These are phyloP conservation scores for Saccharomycopsis hybrid DNA, from an alignment of 1,139 yeast species.

Conservation along the genomic window DNA sequence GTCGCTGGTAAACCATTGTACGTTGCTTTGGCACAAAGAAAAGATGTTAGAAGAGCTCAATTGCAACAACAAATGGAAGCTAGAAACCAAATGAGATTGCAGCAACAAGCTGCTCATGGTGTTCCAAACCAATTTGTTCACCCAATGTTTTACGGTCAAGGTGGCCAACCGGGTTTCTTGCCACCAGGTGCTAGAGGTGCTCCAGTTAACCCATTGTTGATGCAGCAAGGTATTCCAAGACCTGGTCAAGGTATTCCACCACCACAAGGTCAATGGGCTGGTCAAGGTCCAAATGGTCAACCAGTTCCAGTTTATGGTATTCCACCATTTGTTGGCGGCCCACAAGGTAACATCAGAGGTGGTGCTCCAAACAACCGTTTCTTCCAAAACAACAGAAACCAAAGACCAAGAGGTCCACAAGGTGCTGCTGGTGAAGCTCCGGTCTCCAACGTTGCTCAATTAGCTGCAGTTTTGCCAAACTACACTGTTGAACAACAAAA, in stretches of 20 bases:
- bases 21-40: constrained; percentile 98
- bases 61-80: constrained; percentile 97
- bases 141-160: constrained; percentile 82
- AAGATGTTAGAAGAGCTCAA: constrained; percentile 96
- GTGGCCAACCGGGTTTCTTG: constrained; percentile 60
- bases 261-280: constrained; percentile 69
- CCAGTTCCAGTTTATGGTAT: constrained; percentile 76
- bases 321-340: constrained; percentile 65
- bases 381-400: constrained; percentile 12
- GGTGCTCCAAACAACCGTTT: constrained; percentile 21
- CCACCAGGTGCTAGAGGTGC: constrained; percentile 79
- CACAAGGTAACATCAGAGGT: constrained; percentile 36
- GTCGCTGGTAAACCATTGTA: constrained; percentile 93
- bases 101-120: constrained; percentile 82
- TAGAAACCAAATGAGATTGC: constrained; percentile 97
- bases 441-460: constrained; percentile 25
- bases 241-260: constrained; percentile 57
- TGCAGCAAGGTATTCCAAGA: constrained; percentile 53
- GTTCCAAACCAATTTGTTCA: constrained; percentile 94
- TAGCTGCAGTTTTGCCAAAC: constrained; percentile 49
- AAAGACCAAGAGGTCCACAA: constrained; percentile 14
- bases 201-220: constrained; percentile 85
- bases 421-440: constrained; percentile 30
- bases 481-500: constrained; percentile 86
- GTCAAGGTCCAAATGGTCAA: constrained; percentile 70